Evolutionary conservation across 2,329 filamentous ascomycete species (phyloP), one percentile per base, ranked within the genome.

Genomic region (Penicillium digitatum): DNA sequence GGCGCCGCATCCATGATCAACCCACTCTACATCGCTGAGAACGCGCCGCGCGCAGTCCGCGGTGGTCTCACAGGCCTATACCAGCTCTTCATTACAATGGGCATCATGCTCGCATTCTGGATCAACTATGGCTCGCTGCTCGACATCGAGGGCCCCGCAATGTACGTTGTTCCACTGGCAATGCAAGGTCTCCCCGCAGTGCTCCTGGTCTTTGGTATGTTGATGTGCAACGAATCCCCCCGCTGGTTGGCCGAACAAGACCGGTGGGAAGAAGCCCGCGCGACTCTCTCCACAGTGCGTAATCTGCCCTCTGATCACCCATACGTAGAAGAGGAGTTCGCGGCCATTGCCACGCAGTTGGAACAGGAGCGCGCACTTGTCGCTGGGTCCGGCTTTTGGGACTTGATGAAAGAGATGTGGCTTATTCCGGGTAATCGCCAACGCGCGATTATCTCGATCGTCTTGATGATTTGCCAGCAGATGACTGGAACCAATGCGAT

Each of bases 191-290:
- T 88, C 3, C 86, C 87, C 0, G 85, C 86, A 1, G 61, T 83
- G 5, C 71, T 86, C 24, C 76, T 89, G 14, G 74, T 86, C 29
- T 31, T 76, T 16, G 82, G 83, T 60, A 87, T 89, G 79, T 66
- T 82, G 1, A 69, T 86, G 48, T 86, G 84, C 65, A 81, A 82
- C 64, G 85, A 88, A 64, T 86, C 83, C 7, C 86, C 86, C 14
- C 80, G 87, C 61, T 89, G 83, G 81, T 80, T 87, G 24, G 87
- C 86, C 24, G 82, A 84, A 61, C 79, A 83, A 63, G 85, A 88
- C 62, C 79, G 85, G 59, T 88, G 85, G 85, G 86, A 89, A 56
- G 76, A 85, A 38, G 83, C 86, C 1, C 81, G 79, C 3, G 57
- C 56, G 0, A 80, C 84, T 18, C 78, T 90, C 7, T 76, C 80